These are phyloP conservation scores for Trametes sp. DNA, from an alignment of 1,284 basidiomycete species.

Conservation along the genomic window DNA sequence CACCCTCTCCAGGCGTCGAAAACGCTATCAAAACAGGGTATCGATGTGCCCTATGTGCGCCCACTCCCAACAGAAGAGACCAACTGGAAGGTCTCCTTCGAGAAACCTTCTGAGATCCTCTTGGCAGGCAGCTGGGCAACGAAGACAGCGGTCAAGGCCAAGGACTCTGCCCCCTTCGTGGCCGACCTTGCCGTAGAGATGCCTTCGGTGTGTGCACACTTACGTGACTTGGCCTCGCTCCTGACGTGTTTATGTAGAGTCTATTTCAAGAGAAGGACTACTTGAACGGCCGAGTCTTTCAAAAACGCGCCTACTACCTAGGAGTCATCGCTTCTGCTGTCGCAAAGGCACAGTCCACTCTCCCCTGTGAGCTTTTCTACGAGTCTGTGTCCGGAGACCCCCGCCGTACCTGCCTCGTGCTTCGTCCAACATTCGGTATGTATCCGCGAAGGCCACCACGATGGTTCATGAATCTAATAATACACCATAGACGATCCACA, in stretches of 20 bases:
- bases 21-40: conserved; percentile 56
- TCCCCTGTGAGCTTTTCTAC: conserved; percentile 66
- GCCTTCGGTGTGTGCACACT: conserved; percentile 69
- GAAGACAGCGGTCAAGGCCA: conserved; percentile 69
- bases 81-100: conserved; percentile 80
- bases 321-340: conserved; percentile 81
- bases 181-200: conserved; percentile 90
- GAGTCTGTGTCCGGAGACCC: conserved; percentile 70
- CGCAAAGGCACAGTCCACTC: conserved; percentile 49
- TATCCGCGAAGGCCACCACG: conserved; percentile 29
- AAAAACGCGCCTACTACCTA: conserved; percentile 93
- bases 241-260: conserved; percentile 46
- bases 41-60: conserved; percentile 68
- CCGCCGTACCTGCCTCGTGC: conserved; percentile 72
- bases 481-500: conserved; percentile 53
- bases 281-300: conserved; percentile 89
- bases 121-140: conserved; percentile 83
- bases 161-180: conserved; percentile 68
- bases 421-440: conserved; percentile 63
- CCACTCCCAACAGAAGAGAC: conserved; percentile 74
- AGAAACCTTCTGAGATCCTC: conserved; percentile 69
- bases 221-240: background rate
- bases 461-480: background rate
- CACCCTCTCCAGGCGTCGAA: conserved; percentile 72
- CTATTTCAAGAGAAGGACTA: conserved; percentile 97